A percentile compares a stretch with the other conserved stretches of the same genome.
Conservation (phyloP, 768 basidiomycete species). For the Lentinula sp. region DNA sequence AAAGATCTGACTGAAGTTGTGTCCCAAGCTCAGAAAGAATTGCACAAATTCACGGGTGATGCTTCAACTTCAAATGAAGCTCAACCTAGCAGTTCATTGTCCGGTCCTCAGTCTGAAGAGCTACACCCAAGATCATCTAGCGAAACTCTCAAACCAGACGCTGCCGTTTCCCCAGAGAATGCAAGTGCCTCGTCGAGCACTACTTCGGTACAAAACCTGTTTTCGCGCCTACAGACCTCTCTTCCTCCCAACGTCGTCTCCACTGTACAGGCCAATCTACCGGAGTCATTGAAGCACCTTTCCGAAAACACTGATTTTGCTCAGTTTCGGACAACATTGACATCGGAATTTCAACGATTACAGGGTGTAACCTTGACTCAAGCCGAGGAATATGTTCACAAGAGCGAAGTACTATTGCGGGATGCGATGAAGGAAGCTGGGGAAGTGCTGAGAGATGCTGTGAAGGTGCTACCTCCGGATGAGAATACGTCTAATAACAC, state of each 20-base stretch:
- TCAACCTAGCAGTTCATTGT: slow-evolving; percentile 8
- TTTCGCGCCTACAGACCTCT: slow-evolving; percentile 67
- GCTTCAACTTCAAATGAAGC: slow-evolving; percentile 16
- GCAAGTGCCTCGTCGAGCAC: slow-evolving; percentile 15
- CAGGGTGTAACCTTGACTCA: slow-evolving; percentile 71
- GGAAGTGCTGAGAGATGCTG: slow-evolving; percentile 80
- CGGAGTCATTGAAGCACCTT: slow-evolving; percentile 58
- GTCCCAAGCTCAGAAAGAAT: slow-evolving; percentile 72
- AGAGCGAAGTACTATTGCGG: slow-evolving; percentile 57
- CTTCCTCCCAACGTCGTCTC: slow-evolving; percentile 71
- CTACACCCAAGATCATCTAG: slow-evolving; percentile 15
- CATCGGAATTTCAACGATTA: slow-evolving; percentile 63
- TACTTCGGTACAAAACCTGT: slow-evolving; percentile 37
- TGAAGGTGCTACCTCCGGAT: slow-evolving; percentile 88
- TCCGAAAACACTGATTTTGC: slow-evolving; percentile 62
- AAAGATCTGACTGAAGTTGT: slow-evolving; percentile 73
- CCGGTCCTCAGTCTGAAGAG: slow-evolving; percentile 6
- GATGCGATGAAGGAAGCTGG: slow-evolving; percentile 77
- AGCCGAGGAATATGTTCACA: slow-evolving; percentile 81
- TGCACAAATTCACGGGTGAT: slow-evolving; percentile 53
- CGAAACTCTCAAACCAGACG: slow-evolving; percentile 18
- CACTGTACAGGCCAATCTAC: slow-evolving; percentile 61
- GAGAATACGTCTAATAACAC: slow-evolving; percentile 23
- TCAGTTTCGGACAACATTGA: slow-evolving; percentile 57
- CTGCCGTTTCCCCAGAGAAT: slow-evolving; percentile 19